phyloP scores from a whole-genome alignment of 1,284 basidiomycete genomes.

The Cerrena zonata region DNA sequence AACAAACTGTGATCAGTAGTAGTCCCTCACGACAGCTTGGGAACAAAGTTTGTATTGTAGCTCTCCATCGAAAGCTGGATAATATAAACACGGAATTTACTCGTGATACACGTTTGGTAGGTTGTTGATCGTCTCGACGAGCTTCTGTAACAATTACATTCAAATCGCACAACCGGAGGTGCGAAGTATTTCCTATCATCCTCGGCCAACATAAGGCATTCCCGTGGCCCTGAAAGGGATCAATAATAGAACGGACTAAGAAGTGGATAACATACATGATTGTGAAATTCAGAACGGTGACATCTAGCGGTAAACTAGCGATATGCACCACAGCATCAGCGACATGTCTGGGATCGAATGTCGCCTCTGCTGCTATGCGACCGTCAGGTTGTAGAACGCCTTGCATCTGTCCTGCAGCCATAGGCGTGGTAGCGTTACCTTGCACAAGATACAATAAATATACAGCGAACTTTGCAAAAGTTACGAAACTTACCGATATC shows the following conservation, averaged over 20 bases:
- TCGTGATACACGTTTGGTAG: no score
- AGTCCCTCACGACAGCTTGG: no score
- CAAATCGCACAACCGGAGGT: neutral
- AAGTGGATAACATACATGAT: constrained; percentile 55
- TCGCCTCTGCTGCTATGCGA: constrained; percentile 50
- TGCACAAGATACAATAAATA: constrained; percentile 18
- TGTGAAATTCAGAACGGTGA: constrained; percentile 66
- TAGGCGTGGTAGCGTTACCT: constrained; percentile 65
- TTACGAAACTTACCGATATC: constrained; percentile 58
- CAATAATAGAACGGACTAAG: neutral
- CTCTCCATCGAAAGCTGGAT: no score
- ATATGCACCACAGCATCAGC: constrained; percentile 68
- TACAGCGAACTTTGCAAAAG: constrained; percentile 7
- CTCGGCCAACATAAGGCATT: constrained; percentile 24
- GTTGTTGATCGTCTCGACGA: no score
- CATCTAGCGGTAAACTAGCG: constrained; percentile 59
- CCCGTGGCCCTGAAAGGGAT: constrained; percentile 20
- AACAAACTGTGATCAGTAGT: no score
- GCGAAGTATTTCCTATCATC: constrained; percentile 14
- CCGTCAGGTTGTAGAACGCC: constrained; percentile 71
- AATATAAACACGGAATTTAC: no score
- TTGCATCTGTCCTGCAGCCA: constrained; percentile 40
- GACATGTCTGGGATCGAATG: constrained; percentile 66
- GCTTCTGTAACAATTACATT: no score
- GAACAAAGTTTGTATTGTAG: no score